These are phyloP conservation scores for Rhytidhysteron rufulum DNA, from an alignment of 2,329 filamentous ascomycete species.

Conservation along the genomic window DNA sequence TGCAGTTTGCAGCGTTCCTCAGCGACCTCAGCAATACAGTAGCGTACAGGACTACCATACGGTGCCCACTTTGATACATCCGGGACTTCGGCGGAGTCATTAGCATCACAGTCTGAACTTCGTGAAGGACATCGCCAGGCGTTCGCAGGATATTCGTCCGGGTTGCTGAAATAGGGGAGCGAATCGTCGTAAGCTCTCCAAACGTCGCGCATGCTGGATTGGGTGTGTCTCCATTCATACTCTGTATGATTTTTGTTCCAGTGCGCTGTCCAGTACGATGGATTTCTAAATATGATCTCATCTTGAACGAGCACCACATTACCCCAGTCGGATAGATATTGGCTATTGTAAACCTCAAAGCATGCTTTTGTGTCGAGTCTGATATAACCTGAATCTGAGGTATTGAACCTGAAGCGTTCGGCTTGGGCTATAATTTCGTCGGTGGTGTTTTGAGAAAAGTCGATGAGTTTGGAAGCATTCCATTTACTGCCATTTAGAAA, in stretches of 20 bases:
- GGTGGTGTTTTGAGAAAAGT: neutral
- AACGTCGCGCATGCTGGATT: neutral
- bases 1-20: slow-evolving; percentile 4
- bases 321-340: neutral
- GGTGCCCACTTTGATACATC: neutral
- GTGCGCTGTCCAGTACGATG: neutral
- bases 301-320: neutral
- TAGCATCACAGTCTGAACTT: neutral
- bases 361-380: neutral
- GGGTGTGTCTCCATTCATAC: neutral
- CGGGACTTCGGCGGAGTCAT: neutral
- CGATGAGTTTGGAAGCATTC: neutral
- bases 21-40: slow-evolving; percentile 2
- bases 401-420: neutral
- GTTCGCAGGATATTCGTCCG: slow-evolving; percentile 1
- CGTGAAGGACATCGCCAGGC: slow-evolving; percentile 5
- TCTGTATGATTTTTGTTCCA: neutral
- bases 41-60: neutral
- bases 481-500: slow-evolving; percentile 2
- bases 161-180: slow-evolving; percentile 1
- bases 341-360: neutral
- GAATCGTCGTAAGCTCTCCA: neutral
- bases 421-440: neutral
- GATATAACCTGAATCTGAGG: neutral
- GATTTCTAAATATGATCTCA: neutral